These are phyloP conservation scores for Fusarium sp. DNA, from an alignment of 2,329 filamentous ascomycete species.

Conservation along the genomic window DNA sequence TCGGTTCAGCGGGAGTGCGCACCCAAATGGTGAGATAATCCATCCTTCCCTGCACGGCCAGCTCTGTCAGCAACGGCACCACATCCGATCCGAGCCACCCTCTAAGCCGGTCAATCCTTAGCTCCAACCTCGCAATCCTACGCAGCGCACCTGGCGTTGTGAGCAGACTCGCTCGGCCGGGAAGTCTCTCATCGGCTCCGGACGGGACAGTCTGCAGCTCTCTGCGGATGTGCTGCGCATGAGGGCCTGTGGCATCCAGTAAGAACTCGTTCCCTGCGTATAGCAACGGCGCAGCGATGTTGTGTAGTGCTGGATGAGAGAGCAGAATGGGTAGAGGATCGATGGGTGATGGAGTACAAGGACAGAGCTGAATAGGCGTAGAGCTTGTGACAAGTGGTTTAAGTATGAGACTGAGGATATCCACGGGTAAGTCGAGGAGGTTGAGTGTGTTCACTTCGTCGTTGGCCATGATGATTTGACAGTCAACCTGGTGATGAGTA, in stretches of 20 bases:
- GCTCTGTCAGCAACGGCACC: constrained; percentile 47
- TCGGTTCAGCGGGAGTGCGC: constrained; percentile 22
- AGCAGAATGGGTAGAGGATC: constrained; percentile 48
- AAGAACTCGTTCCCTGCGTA: constrained; percentile 49
- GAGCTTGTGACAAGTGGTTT: constrained; percentile 45
- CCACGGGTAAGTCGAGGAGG: constrained; percentile 50
- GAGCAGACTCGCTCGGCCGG: constrained; percentile 35
- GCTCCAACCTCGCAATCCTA: constrained; percentile 44
- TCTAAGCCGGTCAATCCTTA: constrained; percentile 48
- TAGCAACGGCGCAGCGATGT: constrained; percentile 48
- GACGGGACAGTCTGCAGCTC: constrained; percentile 33
- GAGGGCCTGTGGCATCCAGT: constrained; percentile 45
- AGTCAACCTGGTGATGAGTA: neutral
- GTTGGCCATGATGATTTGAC: constrained; percentile 20
- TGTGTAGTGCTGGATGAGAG: constrained; percentile 49
- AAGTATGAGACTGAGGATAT: constrained; percentile 49
- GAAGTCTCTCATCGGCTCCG: constrained; percentile 30
- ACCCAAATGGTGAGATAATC: constrained; percentile 42
- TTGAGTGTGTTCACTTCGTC: constrained; percentile 35
- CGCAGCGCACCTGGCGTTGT: constrained; percentile 40
- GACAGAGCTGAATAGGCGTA: constrained; percentile 44
- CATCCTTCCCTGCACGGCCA: constrained; percentile 49
- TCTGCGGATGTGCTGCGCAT: constrained; percentile 45
- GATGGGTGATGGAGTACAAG: constrained; percentile 41
- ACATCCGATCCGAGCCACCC: constrained; percentile 48